Evolutionary conservation across 1,139 yeast species (phyloP), one percentile per base, ranked within the genome.

Genomic region (Fermentozyma sake): DNA sequence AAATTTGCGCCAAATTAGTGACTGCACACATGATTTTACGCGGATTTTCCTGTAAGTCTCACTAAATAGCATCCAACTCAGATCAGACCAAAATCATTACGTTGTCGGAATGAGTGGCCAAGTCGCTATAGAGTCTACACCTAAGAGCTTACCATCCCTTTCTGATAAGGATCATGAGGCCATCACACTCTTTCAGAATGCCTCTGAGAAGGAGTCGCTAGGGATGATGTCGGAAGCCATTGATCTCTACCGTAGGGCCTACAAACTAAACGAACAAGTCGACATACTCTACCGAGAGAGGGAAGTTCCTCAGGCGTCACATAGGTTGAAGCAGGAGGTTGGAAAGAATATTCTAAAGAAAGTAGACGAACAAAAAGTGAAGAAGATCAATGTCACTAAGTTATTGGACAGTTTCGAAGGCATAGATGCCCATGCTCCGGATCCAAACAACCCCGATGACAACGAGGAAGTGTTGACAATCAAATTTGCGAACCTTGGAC

Each of bases 161-260:
- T 29, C 37, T 6, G 42, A 39, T 7, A 25, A 26, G 12, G 57
- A 56, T 19, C 32, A 38, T 18, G 50, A 59, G 31, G 95, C 95
- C 1, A 55, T 85, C 24, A 59, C 60, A 15, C 52, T 72, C 15
- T 86, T 83, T 59, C 89, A 82, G 42, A 55, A 61, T 29, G 96
- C 89, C 2, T 74, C 79, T 1, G 76, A 71, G 29, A 78, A 77
- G 43, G 96, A 87, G 53, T 60, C 72, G 15, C 72, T 67, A 28
- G 96, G 96, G 0, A 63, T 76, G 34, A 68, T 87, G 73, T 68
- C 84, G 4, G 96, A 86, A 45, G 96, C 96, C 0, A 77, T 85
- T 19, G 72, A 65, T 23, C 68, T 60, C 37, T 87, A 87, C 55
- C 62, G 95, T 33, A 68, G 68, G 37, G 95, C 96, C 1, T 73